Conservation (phyloP, 768 basidiomycete genomes). For the Suillus cothurnatus region DNA sequence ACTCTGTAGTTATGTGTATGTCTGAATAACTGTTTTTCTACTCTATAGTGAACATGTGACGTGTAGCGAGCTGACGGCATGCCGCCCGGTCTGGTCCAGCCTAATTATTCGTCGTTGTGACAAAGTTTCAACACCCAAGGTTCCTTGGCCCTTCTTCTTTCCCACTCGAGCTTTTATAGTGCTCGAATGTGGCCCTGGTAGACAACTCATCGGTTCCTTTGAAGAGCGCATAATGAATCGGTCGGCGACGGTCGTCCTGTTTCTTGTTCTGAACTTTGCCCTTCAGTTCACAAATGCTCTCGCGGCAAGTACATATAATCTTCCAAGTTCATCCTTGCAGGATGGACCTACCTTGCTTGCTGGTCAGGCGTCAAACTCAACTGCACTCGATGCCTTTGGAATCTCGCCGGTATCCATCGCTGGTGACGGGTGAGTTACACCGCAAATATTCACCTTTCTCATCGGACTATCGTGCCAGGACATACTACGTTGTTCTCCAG, state of each 20-base stretch:
- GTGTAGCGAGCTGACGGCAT: neutral
- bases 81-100: neutral
- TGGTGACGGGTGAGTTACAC: slow-evolving; percentile 44
- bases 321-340: slow-evolving; percentile 18
- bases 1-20: slow-evolving; percentile 38
- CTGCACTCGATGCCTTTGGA: slow-evolving; percentile 37
- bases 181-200: slow-evolving; percentile 25
- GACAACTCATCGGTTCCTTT: slow-evolving; percentile 9
- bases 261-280: slow-evolving; percentile 14
- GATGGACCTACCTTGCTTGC: neutral
- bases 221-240: slow-evolving; percentile 24
- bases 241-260: neutral
- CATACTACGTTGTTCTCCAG: slow-evolving; percentile 65
- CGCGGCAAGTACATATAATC: slow-evolving; percentile 8
- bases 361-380: slow-evolving; percentile 12
- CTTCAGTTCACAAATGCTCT: slow-evolving; percentile 15
- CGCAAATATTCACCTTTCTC: slow-evolving; percentile 6
- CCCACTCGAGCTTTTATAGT: neutral
- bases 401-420: slow-evolving; percentile 48
- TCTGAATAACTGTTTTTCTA: slow-evolving; percentile 39
- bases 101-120: neutral
- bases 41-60: slow-evolving; percentile 1
- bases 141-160: neutral
- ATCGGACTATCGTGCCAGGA: slow-evolving; percentile 40
- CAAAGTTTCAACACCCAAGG: neutral